A percentile compares a stretch with the other conserved stretches of the same genome.
phyloP scores from a whole-genome alignment of 2,329 filamentous ascomycete species.

The Alternaria solani region DNA sequence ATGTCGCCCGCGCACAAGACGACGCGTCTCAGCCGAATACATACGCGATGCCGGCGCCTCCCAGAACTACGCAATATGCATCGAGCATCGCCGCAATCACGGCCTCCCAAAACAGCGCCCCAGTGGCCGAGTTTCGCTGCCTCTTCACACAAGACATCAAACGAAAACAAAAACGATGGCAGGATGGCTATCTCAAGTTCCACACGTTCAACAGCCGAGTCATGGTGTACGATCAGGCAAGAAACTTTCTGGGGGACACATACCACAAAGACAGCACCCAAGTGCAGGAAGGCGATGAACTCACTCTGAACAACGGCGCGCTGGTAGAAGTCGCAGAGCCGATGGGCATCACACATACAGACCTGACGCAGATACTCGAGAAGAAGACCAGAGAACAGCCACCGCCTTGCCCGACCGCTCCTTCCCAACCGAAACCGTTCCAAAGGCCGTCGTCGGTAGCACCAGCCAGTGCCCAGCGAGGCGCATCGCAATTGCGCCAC shows the following conservation, averaged over 20 bases:
- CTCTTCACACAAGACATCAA: constrained; percentile 86
- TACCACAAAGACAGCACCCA: constrained; percentile 76
- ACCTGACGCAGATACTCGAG: constrained; percentile 77
- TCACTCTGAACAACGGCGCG: constrained; percentile 77
- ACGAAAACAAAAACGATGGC: constrained; percentile 91
- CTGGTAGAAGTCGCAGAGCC: constrained; percentile 83
- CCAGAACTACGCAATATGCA: constrained; percentile 28
- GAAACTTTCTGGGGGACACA: constrained; percentile 83
- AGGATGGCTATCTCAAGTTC: constrained; percentile 86
- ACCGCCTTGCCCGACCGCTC: constrained; percentile 25
- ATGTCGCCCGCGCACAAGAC: constrained; percentile 5
- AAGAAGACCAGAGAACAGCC: constrained; percentile 64
- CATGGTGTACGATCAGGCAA: constrained; percentile 86
- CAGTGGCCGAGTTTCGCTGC: constrained; percentile 82
- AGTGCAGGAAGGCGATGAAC: constrained; percentile 82
- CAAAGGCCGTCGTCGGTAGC: constrained; percentile 28
- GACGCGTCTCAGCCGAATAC: constrained; percentile 18
- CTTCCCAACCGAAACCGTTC: constrained; percentile 30
- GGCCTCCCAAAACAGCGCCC: constrained; percentile 70
- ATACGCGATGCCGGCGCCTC: constrained; percentile 39
- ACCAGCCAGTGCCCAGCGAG: constrained; percentile 23
- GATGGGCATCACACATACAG: constrained; percentile 76
- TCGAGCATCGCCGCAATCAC: constrained; percentile 47
- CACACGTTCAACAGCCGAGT: constrained; percentile 90
- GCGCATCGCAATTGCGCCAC: constrained; percentile 57